A percentile compares a stretch with the other conserved stretches of the same genome.
Conservation (phyloP, 192 early-diverging fungal genomes). For the Neocallimastix lanati region DNA sequence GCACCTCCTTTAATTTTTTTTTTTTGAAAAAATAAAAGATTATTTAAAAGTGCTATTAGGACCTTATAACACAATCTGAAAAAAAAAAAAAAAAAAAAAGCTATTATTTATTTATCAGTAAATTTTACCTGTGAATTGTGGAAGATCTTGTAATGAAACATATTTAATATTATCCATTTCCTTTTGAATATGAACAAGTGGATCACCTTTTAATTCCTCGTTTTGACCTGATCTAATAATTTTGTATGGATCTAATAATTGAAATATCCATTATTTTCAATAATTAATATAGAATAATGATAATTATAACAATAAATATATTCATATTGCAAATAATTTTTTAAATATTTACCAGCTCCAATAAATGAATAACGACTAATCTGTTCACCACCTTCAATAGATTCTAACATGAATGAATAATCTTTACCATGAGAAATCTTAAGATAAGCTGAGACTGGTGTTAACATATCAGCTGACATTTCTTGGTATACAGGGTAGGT, state of each 20-base stretch:
- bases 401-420: slow-evolving; percentile 92
- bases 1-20: slow-evolving; percentile 88
- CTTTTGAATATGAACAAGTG: slow-evolving; percentile 65
- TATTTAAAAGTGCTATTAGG: no score
- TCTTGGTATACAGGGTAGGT: slow-evolving; percentile 79
- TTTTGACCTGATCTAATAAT: slow-evolving; percentile 56
- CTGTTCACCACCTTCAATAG: slow-evolving; percentile 80
- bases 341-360: slow-evolving; percentile 75
- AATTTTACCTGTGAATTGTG: slow-evolving; percentile 53
- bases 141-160: slow-evolving; percentile 64
- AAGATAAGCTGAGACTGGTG: slow-evolving; percentile 91
- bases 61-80: no score
- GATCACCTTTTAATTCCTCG: slow-evolving; percentile 62
- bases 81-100: slow-evolving; percentile 1
- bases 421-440: slow-evolving; percentile 57
- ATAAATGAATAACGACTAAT: slow-evolving; percentile 93
- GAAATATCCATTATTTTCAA: no score
- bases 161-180: slow-evolving; percentile 59
- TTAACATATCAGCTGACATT: slow-evolving; percentile 79
- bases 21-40: no score
- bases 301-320: no score
- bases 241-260: slow-evolving; percentile 72
- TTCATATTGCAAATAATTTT: no score
- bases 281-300: no score
- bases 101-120: background rate